phyloP scores from a whole-genome alignment of 2,329 filamentous ascomycete genomes.

The Trichoderma simmonsii region DNA sequence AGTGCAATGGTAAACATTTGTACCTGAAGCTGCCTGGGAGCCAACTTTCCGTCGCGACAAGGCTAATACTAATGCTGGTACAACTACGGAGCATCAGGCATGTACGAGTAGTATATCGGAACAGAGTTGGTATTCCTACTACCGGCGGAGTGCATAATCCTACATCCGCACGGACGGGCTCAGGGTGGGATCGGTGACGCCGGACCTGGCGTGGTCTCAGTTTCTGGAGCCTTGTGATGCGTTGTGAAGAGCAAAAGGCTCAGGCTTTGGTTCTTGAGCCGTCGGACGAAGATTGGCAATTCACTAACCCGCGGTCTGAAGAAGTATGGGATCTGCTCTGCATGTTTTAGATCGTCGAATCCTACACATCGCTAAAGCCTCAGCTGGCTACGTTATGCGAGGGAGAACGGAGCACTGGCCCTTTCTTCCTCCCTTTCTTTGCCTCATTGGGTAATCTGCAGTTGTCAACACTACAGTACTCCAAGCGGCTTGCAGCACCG shows the following conservation, averaged over 20 bases:
- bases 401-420: neutral
- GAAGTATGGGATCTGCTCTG: neutral
- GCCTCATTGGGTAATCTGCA: neutral
- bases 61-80: neutral
- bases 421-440: neutral
- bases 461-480: neutral
- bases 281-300: neutral
- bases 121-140: slow-evolving; percentile 9
- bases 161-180: slow-evolving; percentile 11
- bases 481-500: neutral
- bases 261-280: neutral
- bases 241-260: neutral
- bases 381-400: neutral
- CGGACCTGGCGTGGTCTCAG: slow-evolving; percentile 3
- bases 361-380: neutral
- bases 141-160: slow-evolving; percentile 16
- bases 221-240: slow-evolving; percentile 1
- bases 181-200: slow-evolving; percentile 13
- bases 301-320: neutral
- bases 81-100: neutral
- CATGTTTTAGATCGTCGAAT: slow-evolving; percentile 7
- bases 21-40: neutral
- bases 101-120: neutral
- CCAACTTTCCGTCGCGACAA: neutral
- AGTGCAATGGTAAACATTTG: neutral